These are phyloP conservation scores for Tripterygium wilfordii DNA, from an alignment of 177 flowering plant species.

Conservation along the genomic window DNA sequence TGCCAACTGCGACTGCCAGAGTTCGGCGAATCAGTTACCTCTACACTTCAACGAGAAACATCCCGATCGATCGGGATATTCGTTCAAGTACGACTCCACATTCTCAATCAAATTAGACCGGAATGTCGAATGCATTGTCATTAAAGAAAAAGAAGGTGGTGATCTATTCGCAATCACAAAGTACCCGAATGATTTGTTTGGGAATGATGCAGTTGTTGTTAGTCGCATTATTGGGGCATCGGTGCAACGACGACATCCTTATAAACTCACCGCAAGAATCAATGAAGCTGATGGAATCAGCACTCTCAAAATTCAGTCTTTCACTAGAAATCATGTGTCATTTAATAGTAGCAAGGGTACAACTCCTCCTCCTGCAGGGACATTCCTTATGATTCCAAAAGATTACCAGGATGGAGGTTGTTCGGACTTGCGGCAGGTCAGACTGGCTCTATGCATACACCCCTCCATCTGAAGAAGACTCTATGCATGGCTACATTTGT, in stretches of 20 bases:
- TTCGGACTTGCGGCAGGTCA: conserved; percentile 2
- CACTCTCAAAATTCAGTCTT: conserved; percentile 21
- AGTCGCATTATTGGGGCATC: conserved; percentile 20
- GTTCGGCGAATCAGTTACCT: conserved; percentile 19
- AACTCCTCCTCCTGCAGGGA: conserved; percentile 2
- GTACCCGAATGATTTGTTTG: conserved; percentile 5
- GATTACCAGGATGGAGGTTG: conserved; percentile 5
- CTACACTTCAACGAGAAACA: conserved; percentile 25
- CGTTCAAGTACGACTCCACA: conserved; percentile 15
- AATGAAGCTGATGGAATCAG: too few relatives aligned
- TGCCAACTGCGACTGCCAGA: conserved; percentile 19
- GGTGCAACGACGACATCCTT: conserved; percentile 16
- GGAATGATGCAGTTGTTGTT: conserved; percentile 19
- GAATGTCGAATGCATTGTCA: conserved; percentile 14
- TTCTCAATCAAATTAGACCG: conserved; percentile 7
- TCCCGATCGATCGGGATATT: background rate
- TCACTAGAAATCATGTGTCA: conserved; percentile 11
- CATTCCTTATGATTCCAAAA: conserved; percentile 16
- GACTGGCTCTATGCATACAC: conserved; percentile 12
- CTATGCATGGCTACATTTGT: too few relatives aligned
- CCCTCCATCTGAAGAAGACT: too few relatives aligned
- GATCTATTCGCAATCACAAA: conserved; percentile 27
- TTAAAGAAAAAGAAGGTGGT: conserved; percentile 29
- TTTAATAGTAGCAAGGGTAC: background rate
- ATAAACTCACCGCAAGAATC: conserved; percentile 15